phyloP scores from a whole-genome alignment of 2,329 filamentous ascomycete species.

The Metarhizium guizhouense region DNA sequence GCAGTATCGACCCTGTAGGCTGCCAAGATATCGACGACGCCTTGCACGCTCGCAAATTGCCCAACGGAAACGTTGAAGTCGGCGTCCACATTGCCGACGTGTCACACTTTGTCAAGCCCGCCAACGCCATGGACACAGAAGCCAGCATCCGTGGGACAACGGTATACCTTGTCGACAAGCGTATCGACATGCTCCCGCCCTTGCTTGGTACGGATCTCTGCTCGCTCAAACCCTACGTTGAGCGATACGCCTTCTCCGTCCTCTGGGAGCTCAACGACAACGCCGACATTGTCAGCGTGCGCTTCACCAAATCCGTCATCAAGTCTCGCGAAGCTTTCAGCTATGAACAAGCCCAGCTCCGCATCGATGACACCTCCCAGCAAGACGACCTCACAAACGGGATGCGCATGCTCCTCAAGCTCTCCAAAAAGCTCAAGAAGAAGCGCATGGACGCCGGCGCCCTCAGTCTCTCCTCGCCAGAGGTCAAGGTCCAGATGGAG shows the following conservation, averaged over 20 bases:
- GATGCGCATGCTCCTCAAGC: conserved; percentile 76
- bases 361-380: conserved; percentile 83
- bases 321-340: conserved; percentile 93
- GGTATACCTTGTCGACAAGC: conserved; percentile 96
- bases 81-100: conserved; percentile 98
- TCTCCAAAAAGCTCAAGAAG: conserved; percentile 88
- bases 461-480: conserved; percentile 91
- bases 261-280: conserved; percentile 82
- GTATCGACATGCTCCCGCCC: conserved; percentile 98
- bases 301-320: conserved; percentile 97
- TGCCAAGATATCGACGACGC: conserved; percentile 99
- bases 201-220: conserved; percentile 93
- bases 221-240: conserved; percentile 95
- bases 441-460: conserved; percentile 96
- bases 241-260: conserved; percentile 79
- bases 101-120: conserved; percentile 97
- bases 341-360: conserved; percentile 90
- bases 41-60: conserved; percentile 72
- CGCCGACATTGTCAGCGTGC: conserved; percentile 74
- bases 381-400: conserved; percentile 83
- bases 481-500: conserved; percentile 91
- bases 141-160: conserved; percentile 91
- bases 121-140: conserved; percentile 94
- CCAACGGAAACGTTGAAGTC: conserved; percentile 92
- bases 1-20: conserved; percentile 92